These are phyloP conservation scores for Cryptococcus wingfieldii DNA, from an alignment of 1,284 basidiomycete species.

Conservation along the genomic window DNA sequence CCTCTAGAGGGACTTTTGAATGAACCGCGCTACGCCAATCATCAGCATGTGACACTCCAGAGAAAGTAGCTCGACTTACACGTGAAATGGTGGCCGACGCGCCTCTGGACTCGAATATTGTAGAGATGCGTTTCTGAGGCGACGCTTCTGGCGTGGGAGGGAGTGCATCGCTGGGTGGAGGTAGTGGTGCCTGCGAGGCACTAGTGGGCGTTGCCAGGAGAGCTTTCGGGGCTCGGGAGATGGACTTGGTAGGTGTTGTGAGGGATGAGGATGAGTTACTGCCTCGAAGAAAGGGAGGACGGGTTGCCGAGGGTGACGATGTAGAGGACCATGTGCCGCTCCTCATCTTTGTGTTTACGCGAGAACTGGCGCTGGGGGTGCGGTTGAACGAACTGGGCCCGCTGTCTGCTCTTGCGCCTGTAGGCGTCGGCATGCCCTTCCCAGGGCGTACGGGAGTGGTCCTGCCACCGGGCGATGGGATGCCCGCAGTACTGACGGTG, in stretches of 20 bases:
- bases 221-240: not conserved
- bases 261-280: not conserved
- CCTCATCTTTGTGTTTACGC: no score
- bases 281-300: not conserved
- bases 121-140: not conserved
- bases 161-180: conserved; percentile 1
- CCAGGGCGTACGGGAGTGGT: no score
- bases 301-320: not conserved
- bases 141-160: conserved; percentile 8
- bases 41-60: no score
- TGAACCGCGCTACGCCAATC: no score
- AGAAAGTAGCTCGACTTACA: no score
- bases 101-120: not conserved
- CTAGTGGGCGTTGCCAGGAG: not conserved
- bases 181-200: not conserved
- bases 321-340: no score
- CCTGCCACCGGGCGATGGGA: no score
- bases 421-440: not conserved
- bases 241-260: not conserved
- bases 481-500: not conserved
- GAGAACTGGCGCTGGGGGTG: no score
- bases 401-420: not conserved
- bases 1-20: no score
- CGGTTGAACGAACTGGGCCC: no score
- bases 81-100: no score